Base-by-base conservation (phyloP, 768 basidiomycete genomes). In the Filobasidium floriforme region DNA sequence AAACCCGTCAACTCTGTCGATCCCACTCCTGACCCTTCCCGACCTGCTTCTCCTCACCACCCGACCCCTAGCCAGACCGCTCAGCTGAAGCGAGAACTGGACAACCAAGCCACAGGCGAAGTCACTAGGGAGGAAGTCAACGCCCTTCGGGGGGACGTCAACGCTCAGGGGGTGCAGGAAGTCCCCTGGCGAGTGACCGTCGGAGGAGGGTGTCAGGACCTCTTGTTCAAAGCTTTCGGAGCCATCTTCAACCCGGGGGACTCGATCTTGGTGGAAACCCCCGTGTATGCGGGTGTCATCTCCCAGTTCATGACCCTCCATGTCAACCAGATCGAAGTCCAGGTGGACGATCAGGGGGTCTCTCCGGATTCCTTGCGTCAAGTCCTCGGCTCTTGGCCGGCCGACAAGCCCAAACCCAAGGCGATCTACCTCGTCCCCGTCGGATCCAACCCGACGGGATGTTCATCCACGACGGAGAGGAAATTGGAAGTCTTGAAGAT, bases 401-500 rank as follows among this genome's bases (percentile, higher is more conserved):
- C 77, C 11, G 83, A 76, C 32, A 88, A 87, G 79, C 83, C 82
- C 11, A 86, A 85, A 72, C 92, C 91, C 4, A 89, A 85, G 77
- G 80, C 87, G 0, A 80, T 94, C 46, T 94, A 93, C 66, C 65
- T 68, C 59, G 77, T 73, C 32, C 81, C 81, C 0, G 76, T 87
- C 72, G 92, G 91, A 41, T 88, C 87, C 70, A 93, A 93, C 77
- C 92, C 90, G 2, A 89, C 87, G 9, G 92, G 92, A 0, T 85
- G 84, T 76, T 91, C 90, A 3, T 84, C 88, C 6, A 82, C 88
- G 1, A 77, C 84, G 46, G 84, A 86, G 63, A 84, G 92, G 81
- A 85, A 76, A 85, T 87, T 76, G 12, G 77, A 73, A 75, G 85
- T 90, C 7, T 83, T 94, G 28, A 80, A 82, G 67, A 82, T 94